Conservation (phyloP, 1,284 basidiomycete species). For the Amylostereum areolatum region DNA sequence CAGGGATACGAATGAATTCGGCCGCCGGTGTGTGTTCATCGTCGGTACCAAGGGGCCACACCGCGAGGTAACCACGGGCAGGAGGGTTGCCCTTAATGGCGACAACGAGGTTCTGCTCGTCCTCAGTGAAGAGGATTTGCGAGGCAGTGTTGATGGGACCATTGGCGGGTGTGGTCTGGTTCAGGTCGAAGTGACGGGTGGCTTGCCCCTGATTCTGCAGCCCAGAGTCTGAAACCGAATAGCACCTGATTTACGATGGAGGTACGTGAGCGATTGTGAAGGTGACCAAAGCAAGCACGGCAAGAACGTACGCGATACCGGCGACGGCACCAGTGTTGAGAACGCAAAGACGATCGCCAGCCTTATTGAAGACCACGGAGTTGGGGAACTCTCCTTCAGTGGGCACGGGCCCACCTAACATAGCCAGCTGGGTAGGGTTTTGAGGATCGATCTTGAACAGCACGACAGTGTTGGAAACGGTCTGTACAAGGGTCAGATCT, state of each 20-base stretch:
- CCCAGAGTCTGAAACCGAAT: constrained; percentile 26
- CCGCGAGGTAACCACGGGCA: not conserved
- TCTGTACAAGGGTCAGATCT: constrained; percentile 17
- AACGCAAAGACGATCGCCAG: constrained; percentile 29
- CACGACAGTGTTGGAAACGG: constrained; percentile 36
- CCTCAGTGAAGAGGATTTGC: constrained; percentile 34
- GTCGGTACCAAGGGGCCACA: constrained; percentile 22
- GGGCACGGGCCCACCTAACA: constrained; percentile 31
- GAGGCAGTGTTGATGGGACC: constrained; percentile 29
- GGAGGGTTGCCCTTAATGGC: constrained; percentile 33
- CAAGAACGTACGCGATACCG: constrained; percentile 30
- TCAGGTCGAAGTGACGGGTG: constrained; percentile 30
- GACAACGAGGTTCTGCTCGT: constrained; percentile 30
- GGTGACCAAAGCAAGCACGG: not conserved
- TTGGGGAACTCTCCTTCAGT: constrained; percentile 38
- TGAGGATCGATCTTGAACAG: constrained; percentile 33
- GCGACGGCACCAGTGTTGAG: constrained; percentile 36
- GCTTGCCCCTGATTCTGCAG: constrained; percentile 30
- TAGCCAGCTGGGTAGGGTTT: constrained; percentile 28
- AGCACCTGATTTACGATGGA: constrained; percentile 25
- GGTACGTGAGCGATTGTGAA: not conserved
- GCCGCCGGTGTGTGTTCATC: constrained; percentile 29
- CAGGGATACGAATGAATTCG: constrained; percentile 24
- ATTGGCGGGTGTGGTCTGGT: constrained; percentile 31
- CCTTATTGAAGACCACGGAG: constrained; percentile 32